Evolutionary conservation across 352 stramenopile genomes (phyloP).

Genomic region (Phytophthora podocarpi): DNA sequence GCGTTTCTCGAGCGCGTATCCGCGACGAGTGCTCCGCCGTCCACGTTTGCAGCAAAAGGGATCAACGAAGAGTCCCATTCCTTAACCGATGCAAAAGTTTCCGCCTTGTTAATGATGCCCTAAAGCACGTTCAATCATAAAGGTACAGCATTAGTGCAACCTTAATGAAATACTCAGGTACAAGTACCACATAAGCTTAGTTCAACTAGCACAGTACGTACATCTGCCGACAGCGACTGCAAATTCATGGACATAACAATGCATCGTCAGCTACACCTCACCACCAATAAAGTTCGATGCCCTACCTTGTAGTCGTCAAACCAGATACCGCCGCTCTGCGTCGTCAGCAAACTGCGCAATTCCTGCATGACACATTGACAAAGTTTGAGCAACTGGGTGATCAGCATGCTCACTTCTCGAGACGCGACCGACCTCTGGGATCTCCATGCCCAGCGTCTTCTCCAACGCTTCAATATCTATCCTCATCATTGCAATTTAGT

Average conservation of each 20-base stretch:
- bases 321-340: constrained; percentile 82
- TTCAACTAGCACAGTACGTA: constrained; percentile 17
- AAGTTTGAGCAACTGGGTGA: background rate
- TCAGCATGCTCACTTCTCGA: background rate
- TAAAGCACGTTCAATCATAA: constrained; percentile 21
- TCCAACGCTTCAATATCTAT: constrained; percentile 78
- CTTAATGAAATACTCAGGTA: too few species aligned
- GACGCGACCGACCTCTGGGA: constrained; percentile 53
- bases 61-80: constrained; percentile 67
- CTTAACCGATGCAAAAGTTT: constrained; percentile 50
- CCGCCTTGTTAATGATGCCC: constrained; percentile 62
- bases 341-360: constrained; percentile 65
- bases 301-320: constrained; percentile 83
- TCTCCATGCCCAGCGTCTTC: constrained; percentile 60
- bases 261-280: background rate
- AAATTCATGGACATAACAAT: constrained; percentile 3
- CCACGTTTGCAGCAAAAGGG: constrained; percentile 75
- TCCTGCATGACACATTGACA: constrained; percentile 32
- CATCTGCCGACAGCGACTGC: constrained; percentile 64
- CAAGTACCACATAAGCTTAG: too few species aligned
- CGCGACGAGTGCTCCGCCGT: constrained; percentile 67
- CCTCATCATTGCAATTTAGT: background rate
- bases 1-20: constrained; percentile 58
- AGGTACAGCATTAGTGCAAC: background rate
- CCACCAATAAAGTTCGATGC: background rate